Percentiles rank a stretch among this genome's conserved stretches.
These are phyloP conservation scores for Aphanoascus verrucosus DNA, from an alignment of 2,329 filamentous ascomycete genomes.

Conservation along the genomic window DNA sequence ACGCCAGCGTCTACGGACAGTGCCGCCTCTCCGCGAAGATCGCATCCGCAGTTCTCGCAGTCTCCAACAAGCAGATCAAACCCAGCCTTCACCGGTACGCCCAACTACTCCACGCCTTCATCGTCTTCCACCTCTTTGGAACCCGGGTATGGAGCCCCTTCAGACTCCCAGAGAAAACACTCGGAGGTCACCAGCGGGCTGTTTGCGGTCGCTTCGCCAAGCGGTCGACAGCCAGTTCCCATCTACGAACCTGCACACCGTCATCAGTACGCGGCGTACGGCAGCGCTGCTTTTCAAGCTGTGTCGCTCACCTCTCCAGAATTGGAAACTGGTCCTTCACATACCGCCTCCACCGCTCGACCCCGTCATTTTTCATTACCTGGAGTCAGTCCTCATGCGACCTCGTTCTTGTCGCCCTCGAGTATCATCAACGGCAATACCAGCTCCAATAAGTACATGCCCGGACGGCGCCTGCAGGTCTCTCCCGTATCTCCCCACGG, in stretches of 20 bases:
- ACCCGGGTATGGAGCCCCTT: background rate
- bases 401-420: constrained; percentile 17
- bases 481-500: constrained; percentile 3
- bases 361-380: constrained; percentile 15
- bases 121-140: constrained; percentile 13
- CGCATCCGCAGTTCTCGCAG: constrained; percentile 9
- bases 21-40: constrained; percentile 9
- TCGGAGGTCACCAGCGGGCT: background rate
- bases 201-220: background rate
- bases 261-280: constrained; percentile 16
- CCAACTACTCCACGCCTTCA: constrained; percentile 17
- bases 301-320: constrained; percentile 15
- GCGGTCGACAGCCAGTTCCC: constrained; percentile 17
- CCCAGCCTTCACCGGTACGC: constrained; percentile 11
- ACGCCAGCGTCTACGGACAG: constrained; percentile 7
- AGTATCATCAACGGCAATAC: constrained; percentile 15
- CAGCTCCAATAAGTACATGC: constrained; percentile 12
- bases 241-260: constrained; percentile 23
- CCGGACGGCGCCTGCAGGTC: constrained; percentile 3
- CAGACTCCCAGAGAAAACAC: background rate
- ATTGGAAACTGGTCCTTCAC: constrained; percentile 6
- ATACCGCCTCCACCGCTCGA: constrained; percentile 9
- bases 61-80: constrained; percentile 14
- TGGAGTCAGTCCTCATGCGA: constrained; percentile 13
- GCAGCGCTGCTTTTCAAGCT: constrained; percentile 14